A percentile compares a stretch with the other conserved stretches of the same genome.
These are phyloP conservation scores for Cicer judaicum DNA, from an alignment of 306 rosid species.

Conservation along the genomic window DNA sequence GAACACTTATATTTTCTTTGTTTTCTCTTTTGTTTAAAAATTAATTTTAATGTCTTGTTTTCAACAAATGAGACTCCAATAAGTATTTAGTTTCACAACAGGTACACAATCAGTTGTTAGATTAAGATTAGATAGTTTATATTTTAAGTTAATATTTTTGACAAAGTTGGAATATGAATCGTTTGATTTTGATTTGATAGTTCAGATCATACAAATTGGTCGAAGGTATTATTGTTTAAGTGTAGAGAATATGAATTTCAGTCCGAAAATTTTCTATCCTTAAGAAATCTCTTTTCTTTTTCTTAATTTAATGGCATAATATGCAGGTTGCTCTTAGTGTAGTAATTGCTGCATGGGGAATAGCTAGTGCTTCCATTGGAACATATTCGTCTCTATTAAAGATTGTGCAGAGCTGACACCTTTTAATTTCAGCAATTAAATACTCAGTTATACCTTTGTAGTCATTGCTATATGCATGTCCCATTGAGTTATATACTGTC, in stretches of 20 bases:
- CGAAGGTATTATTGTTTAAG: background rate
- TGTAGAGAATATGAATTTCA: background rate
- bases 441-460: background rate
- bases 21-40: background rate
- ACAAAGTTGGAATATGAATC: background rate
- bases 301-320: background rate
- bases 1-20: background rate
- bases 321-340: constrained; percentile 56
- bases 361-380: constrained; percentile 58
- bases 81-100: background rate
- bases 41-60: constrained; percentile 3
- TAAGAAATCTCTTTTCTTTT: background rate
- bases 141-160: background rate
- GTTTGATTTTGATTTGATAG: background rate
- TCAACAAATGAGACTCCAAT: background rate
- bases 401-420: constrained; percentile 45
- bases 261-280: background rate
- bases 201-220: background rate
- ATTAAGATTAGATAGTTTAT: background rate
- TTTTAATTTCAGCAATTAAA: background rate
- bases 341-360: constrained; percentile 54
- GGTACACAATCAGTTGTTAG: background rate
- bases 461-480: constrained; percentile 7
- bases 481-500: background rate
- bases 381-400: constrained; percentile 62